Conservation (phyloP, 306 rosid species). For the Cucumis cinereus region DNA sequence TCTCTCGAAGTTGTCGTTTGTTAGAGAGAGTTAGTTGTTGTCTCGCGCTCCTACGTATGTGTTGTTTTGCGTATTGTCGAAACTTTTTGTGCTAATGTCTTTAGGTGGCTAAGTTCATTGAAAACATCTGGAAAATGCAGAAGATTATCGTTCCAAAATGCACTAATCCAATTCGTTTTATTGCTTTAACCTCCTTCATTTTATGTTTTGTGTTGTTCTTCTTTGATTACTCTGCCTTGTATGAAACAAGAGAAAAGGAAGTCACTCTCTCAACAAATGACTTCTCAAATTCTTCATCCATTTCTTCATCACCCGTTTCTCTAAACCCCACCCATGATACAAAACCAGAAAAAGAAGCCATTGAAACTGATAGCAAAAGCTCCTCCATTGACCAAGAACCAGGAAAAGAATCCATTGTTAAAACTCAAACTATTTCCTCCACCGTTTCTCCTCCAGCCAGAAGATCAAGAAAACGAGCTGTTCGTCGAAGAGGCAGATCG, state of each 20-base stretch:
- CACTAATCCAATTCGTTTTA: slow-evolving; percentile 29
- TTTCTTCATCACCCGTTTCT: not conserved
- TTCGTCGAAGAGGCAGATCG: not conserved
- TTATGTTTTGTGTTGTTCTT: slow-evolving; percentile 16
- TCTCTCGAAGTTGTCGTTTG: not conserved
- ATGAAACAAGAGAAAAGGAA: slow-evolving; percentile 1
- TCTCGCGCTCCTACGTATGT: not conserved
- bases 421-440: not conserved
- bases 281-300: not conserved
- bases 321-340: not conserved
- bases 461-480: not conserved
- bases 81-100: not conserved
- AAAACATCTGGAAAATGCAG: slow-evolving; percentile 2
- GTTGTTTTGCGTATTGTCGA: not conserved
- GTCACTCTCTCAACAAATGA: slow-evolving; percentile 12
- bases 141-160: slow-evolving; percentile 4
- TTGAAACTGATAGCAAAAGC: not conserved
- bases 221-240: slow-evolving; percentile 15
- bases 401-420: not conserved
- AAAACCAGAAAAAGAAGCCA: not conserved
- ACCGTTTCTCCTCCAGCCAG: not conserved
- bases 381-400: not conserved
- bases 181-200: slow-evolving; percentile 15
- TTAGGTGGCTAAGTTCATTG: not conserved
- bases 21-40: not conserved